These are phyloP conservation scores for Mycosphaerella sp. DNA, from an alignment of 2,329 filamentous ascomycete species.

Conservation along the genomic window DNA sequence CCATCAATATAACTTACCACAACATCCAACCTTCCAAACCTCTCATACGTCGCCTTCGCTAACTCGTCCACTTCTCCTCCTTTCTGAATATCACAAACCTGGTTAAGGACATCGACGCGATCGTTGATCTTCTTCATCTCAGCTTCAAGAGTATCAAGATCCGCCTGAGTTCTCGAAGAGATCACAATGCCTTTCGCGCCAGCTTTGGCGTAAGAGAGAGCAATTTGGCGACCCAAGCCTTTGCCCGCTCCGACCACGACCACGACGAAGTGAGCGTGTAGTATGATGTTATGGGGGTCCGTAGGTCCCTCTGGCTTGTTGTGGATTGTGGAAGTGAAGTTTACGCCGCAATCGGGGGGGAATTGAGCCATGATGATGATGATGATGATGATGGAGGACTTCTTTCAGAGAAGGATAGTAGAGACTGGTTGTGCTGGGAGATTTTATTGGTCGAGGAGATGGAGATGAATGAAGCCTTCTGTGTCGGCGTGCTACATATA, in stretches of 20 bases:
- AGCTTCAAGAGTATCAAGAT: slow-evolving; percentile 11
- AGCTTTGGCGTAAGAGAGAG: slow-evolving; percentile 14
- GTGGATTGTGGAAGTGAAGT: slow-evolving; percentile 16
- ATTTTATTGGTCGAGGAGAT: too few species aligned
- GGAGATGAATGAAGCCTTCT: too few species aligned
- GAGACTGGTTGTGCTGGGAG: too few species aligned
- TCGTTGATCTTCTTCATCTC: slow-evolving; percentile 9
- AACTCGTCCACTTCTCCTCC: slow-evolving; percentile 8
- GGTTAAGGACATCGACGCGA: not conserved
- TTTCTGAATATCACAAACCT: slow-evolving; percentile 11
- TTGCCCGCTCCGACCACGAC: slow-evolving; percentile 19
- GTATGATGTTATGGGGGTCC: slow-evolving; percentile 15
- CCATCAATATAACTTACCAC: not conserved
- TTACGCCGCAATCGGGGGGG: slow-evolving; percentile 15
- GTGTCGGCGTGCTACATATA: too few species aligned
- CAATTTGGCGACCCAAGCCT: slow-evolving; percentile 18
- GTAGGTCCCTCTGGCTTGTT: slow-evolving; percentile 16
- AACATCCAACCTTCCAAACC: slow-evolving; percentile 12
- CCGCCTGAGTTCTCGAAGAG: slow-evolving; percentile 14
- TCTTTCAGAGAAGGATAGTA: too few species aligned
- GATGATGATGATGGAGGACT: too few species aligned
- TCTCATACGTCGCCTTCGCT: slow-evolving; percentile 8
- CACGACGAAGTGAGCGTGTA: slow-evolving; percentile 16
- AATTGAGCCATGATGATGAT: not conserved
- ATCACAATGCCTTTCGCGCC: slow-evolving; percentile 18